Percentiles rank a stretch among this genome's conserved stretches.
Evolutionary conservation across 2,329 filamentous ascomycete species (phyloP).

Genomic region (Whalleya microplaca): DNA sequence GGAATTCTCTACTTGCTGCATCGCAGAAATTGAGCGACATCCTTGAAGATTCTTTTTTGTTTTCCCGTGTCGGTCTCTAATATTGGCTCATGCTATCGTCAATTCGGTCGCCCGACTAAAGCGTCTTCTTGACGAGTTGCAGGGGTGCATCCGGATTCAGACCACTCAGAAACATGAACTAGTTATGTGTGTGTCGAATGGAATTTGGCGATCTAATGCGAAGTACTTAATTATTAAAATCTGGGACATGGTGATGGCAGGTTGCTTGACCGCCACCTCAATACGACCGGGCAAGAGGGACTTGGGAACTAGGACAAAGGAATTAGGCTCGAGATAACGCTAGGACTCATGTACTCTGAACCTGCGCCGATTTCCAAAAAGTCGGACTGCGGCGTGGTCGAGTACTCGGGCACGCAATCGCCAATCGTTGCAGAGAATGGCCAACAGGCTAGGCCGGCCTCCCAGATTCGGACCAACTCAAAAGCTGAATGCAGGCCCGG

Average conservation of each 20-base stretch:
- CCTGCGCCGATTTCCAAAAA: conserved; percentile 7
- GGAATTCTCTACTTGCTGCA: conserved; percentile 3
- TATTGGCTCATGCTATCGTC: conserved; percentile 11
- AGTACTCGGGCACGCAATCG: conserved; percentile 1
- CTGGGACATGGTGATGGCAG: conserved; percentile 5
- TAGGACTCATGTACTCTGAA: conserved; percentile 17
- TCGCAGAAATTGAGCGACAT: conserved; percentile 7
- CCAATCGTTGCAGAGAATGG: neutral
- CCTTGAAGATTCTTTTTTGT: conserved; percentile 11
- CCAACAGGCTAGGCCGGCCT: conserved; percentile 15
- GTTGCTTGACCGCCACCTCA: conserved; percentile 22
- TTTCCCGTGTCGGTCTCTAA: conserved; percentile 5
- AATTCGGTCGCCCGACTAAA: conserved; percentile 18
- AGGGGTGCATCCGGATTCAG: conserved; percentile 14
- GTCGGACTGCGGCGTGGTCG: conserved; percentile 3
- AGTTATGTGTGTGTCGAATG: conserved; percentile 11
- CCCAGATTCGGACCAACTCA: conserved; percentile 20
- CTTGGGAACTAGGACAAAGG: conserved; percentile 20
- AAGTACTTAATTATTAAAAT: conserved; percentile 9
- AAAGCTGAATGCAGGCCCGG: conserved; percentile 21
- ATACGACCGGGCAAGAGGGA: conserved; percentile 3
- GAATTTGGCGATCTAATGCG: conserved; percentile 14
- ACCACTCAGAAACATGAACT: conserved; percentile 9
- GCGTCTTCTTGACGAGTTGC: conserved; percentile 15
- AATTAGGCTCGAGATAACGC: conserved; percentile 9